Conservation (phyloP, 306 rosid species). For the Acacia acuminata region DNA sequence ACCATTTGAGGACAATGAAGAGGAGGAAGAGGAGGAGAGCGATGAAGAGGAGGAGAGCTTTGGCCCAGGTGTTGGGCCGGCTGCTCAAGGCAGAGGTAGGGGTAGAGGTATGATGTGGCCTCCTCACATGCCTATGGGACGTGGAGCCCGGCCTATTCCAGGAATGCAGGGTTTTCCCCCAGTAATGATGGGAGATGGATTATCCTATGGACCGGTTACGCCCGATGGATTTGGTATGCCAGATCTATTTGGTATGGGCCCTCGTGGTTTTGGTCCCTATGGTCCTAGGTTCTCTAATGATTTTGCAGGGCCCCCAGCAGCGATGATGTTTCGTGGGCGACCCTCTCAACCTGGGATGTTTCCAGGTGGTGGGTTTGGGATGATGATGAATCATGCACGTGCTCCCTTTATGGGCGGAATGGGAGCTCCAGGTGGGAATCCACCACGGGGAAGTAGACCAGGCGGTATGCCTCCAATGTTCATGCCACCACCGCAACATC, state of each 20-base stretch:
- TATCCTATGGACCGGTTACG: constrained; percentile 80
- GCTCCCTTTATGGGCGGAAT: constrained; percentile 93
- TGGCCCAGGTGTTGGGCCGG: constrained; percentile 61
- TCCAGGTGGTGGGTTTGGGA: constrained; percentile 88
- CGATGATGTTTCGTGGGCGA: constrained; percentile 94
- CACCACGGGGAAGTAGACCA: constrained; percentile 73
- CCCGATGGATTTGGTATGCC: constrained; percentile 97
- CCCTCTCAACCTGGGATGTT: constrained; percentile 91
- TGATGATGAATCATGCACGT: constrained; percentile 98
- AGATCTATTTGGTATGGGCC: constrained; percentile 81
- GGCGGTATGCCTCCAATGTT: constrained; percentile 79
- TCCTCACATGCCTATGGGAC: constrained; percentile 87
- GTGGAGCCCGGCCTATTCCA: constrained; percentile 91
- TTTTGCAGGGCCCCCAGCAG: constrained; percentile 76
- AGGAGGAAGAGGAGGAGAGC: constrained; percentile 99
- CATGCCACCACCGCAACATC: constrained; percentile 69
- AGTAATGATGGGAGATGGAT: constrained; percentile 92
- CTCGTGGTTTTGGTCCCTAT: constrained; percentile 82
- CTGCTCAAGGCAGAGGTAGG: constrained; percentile 87
- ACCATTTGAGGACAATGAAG: constrained; percentile 99
- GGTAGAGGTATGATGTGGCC: constrained; percentile 98
- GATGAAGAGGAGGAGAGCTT: constrained; percentile 96
- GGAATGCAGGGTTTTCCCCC: constrained; percentile 93
- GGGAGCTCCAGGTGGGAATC: constrained; percentile 79
- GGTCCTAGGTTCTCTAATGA: constrained; percentile 94